Percentiles rank a stretch among this genome's conserved stretches.
phyloP scores from a whole-genome alignment of 2,329 filamentous ascomycete species.

The Xylaria sp. region DNA sequence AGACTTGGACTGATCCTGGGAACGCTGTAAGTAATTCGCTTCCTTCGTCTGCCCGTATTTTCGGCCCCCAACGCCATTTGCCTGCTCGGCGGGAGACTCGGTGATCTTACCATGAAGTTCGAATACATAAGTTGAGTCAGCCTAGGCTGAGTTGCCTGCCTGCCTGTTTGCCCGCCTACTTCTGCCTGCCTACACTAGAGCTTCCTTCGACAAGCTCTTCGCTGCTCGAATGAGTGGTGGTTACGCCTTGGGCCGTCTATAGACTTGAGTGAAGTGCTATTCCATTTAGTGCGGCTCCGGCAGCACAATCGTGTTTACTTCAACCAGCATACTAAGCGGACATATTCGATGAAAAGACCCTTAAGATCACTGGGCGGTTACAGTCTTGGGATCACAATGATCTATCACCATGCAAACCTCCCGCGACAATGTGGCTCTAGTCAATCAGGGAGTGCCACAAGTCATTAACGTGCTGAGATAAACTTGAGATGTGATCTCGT shows the following conservation, averaged over 20 bases:
- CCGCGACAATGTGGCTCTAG: not conserved
- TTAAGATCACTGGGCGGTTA: constrained; percentile 2
- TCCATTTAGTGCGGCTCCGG: not conserved
- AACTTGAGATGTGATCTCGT: constrained; percentile 14
- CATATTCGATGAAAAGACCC: not conserved
- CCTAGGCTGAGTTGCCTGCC: not conserved
- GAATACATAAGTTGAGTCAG: not conserved
- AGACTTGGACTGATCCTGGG: not conserved
- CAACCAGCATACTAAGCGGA: not conserved
- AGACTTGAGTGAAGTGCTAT: not conserved
- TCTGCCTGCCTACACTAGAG: not conserved
- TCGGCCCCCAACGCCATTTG: constrained; percentile 23
- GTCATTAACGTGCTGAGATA: constrained; percentile 4
- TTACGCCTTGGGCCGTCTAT: not conserved
- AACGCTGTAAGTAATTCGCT: not conserved
- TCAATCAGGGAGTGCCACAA: constrained; percentile 35
- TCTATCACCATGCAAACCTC: constrained; percentile 14
- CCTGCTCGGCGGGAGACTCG: constrained; percentile 16
- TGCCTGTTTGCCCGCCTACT: not conserved
- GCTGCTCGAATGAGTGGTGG: not conserved
- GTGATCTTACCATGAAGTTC: constrained; percentile 2
- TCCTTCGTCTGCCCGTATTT: not conserved
- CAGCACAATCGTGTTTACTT: not conserved
- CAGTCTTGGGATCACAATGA: constrained; percentile 3
- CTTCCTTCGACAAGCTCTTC: constrained; percentile 4